A percentile compares a stretch with the other conserved stretches of the same genome.
phyloP scores from a whole-genome alignment of 768 basidiomycete genomes.

The Mycena galopus region DNA sequence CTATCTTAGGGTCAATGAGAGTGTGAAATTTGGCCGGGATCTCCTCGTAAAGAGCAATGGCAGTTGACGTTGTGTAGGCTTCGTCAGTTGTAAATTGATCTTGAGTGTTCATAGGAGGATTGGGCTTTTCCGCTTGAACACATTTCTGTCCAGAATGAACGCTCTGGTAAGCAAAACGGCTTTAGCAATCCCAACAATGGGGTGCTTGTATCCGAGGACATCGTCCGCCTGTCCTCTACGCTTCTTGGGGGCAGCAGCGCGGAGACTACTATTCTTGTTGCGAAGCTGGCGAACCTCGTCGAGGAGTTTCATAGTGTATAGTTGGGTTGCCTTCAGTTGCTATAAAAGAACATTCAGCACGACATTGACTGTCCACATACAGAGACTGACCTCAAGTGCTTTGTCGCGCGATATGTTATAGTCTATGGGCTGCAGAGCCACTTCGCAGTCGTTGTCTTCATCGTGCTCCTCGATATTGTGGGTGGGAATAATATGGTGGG shows the following conservation, averaged over 20 bases:
- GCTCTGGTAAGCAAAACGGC: neutral
- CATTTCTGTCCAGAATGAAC: neutral
- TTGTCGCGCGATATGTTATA: too few species aligned
- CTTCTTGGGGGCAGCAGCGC: neutral
- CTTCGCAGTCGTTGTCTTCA: neutral
- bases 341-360: neutral
- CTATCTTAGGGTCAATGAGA: neutral
- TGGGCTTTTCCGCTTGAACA: neutral
- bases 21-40: neutral
- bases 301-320: neutral
- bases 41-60: neutral
- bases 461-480: too few species aligned
- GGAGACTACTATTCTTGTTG: neutral
- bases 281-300: neutral
- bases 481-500: too few species aligned
- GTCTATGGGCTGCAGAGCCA: too few species aligned
- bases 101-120: neutral
- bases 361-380: too few species aligned
- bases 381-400: too few species aligned
- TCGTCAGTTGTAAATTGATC: neutral
- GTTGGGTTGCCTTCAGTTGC: neutral
- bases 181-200: neutral
- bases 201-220: neutral
- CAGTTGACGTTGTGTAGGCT: neutral
- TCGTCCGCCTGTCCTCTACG: neutral